phyloP scores from a whole-genome alignment of 2,329 filamentous ascomycete genomes.

The Penicillium sp. region DNA sequence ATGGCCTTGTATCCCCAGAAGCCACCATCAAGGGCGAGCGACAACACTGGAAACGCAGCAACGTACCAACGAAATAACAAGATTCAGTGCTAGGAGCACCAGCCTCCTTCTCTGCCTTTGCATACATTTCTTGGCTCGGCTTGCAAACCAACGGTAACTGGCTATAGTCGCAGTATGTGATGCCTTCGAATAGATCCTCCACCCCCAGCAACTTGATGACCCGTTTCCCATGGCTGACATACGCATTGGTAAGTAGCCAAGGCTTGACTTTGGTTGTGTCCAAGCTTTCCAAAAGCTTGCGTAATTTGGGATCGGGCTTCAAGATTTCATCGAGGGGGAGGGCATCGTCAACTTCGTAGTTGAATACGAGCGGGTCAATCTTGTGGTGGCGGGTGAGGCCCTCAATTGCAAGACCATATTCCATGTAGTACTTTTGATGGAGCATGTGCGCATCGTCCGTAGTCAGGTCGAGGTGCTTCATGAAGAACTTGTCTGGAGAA shows the following conservation, averaged over 20 bases:
- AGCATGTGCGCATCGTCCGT: slow-evolving; percentile 79
- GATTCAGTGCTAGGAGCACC: slow-evolving; percentile 66
- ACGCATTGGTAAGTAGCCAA: slow-evolving; percentile 97
- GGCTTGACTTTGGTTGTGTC: slow-evolving; percentile 80
- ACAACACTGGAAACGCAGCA: not conserved
- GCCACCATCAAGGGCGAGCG: not conserved
- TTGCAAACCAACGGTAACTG: slow-evolving; percentile 79
- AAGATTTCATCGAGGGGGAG: slow-evolving; percentile 84
- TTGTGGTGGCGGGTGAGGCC: slow-evolving; percentile 91
- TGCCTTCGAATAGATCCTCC: slow-evolving; percentile 88
- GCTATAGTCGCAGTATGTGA: slow-evolving; percentile 92
- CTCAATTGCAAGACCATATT: slow-evolving; percentile 96
- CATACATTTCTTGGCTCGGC: slow-evolving; percentile 78
- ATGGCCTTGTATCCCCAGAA: not conserved
- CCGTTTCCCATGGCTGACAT: slow-evolving; percentile 80
- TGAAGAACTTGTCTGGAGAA: slow-evolving; percentile 58
- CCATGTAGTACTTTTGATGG: slow-evolving; percentile 90
- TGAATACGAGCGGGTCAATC: slow-evolving; percentile 94
- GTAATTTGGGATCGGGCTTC: slow-evolving; percentile 72
- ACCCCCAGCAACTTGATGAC: slow-evolving; percentile 80
- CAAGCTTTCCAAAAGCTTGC: slow-evolving; percentile 75
- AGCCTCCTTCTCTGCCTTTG: slow-evolving; percentile 85
- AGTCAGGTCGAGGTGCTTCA: slow-evolving; percentile 70
- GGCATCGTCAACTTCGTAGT: slow-evolving; percentile 90
- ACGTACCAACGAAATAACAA: slow-evolving; percentile 91